Percentiles rank a stretch among this genome's conserved stretches.
These are phyloP conservation scores for Ampelocalamus luodianensis DNA, from an alignment of 176 grass and related monocot genomes.

Conservation along the genomic window DNA sequence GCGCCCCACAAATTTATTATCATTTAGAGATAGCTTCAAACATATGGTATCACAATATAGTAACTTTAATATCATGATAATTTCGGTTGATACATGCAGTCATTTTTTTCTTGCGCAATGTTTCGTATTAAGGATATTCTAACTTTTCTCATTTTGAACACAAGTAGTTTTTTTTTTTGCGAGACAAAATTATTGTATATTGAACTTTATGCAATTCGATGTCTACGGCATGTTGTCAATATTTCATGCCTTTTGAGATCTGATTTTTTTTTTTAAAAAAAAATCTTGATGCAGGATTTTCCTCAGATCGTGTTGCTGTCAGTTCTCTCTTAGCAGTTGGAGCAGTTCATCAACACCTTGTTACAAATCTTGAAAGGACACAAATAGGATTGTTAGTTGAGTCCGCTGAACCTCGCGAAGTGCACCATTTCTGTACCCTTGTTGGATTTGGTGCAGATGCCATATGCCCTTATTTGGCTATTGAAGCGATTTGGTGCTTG, in stretches of 20 bases:
- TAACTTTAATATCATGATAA: neutral
- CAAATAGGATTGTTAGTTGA: conserved; percentile 79
- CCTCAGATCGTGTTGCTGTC: conserved; percentile 71
- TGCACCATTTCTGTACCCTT: conserved; percentile 96
- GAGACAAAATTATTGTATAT: neutral
- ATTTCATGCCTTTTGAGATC: neutral
- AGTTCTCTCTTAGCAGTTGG: conserved; percentile 97
- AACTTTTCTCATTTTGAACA: neutral
- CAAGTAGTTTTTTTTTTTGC: neutral
- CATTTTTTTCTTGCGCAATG: conserved; percentile 16
- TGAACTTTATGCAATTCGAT: neutral
- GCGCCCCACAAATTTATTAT: neutral
- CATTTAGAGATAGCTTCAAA: neutral
- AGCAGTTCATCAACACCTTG: conserved; percentile 97
- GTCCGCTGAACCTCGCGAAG: conserved; percentile 97
- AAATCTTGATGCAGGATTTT: conserved; percentile 67
- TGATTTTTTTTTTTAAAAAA: conserved; percentile 29
- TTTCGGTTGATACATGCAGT: neutral
- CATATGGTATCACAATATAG: neutral
- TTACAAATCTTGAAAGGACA: conserved; percentile 88
- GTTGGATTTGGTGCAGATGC: conserved; percentile 96
- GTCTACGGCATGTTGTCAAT: neutral
- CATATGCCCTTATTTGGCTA: conserved; percentile 89
- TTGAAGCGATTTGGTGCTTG: conserved; percentile 90
- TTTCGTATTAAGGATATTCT: neutral